Evolutionary conservation across 345 rosid species (phyloP).

Genomic region (Salix exigua): DNA sequence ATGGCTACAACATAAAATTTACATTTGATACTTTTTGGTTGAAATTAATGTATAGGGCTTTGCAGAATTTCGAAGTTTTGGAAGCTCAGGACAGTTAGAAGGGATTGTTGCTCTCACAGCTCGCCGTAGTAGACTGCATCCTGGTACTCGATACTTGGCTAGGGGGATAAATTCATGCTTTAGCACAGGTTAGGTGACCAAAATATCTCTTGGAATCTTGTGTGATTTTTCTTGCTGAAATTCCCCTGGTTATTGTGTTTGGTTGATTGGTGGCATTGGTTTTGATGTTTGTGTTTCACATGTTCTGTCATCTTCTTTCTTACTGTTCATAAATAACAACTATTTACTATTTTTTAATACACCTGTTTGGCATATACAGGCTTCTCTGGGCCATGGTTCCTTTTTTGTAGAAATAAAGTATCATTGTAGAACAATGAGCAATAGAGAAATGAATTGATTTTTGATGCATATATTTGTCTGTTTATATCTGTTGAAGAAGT

Average conservation of each 20-base stretch:
- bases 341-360: no score
- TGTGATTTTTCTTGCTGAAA: not conserved
- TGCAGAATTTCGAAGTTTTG: slow-evolving; percentile 90
- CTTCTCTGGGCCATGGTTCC: not conserved
- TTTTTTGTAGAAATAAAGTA: not conserved
- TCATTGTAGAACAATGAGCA: not conserved
- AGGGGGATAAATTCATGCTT: slow-evolving; percentile 96
- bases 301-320: not conserved
- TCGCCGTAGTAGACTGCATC: slow-evolving; percentile 96
- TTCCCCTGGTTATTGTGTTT: not conserved
- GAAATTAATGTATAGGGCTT: slow-evolving; percentile 84
- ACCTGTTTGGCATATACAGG: not conserved
- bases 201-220: slow-evolving; percentile 7
- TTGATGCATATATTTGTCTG: not conserved
- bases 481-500: not conserved
- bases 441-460: not conserved
- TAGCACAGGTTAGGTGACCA: slow-evolving; percentile 71
- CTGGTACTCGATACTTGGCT: slow-evolving; percentile 98
- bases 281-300: not conserved
- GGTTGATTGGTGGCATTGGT: not conserved
- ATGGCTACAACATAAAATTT: slow-evolving; percentile 15
- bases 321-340: not conserved
- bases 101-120: slow-evolving; percentile 89
- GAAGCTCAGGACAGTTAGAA: slow-evolving; percentile 86
- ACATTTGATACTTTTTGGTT: slow-evolving; percentile 44